Percentiles rank a stretch among this genome's conserved stretches.
Conservation (phyloP, 2,329 filamentous ascomycete genomes). For the Colletotrichum musicola region DNA sequence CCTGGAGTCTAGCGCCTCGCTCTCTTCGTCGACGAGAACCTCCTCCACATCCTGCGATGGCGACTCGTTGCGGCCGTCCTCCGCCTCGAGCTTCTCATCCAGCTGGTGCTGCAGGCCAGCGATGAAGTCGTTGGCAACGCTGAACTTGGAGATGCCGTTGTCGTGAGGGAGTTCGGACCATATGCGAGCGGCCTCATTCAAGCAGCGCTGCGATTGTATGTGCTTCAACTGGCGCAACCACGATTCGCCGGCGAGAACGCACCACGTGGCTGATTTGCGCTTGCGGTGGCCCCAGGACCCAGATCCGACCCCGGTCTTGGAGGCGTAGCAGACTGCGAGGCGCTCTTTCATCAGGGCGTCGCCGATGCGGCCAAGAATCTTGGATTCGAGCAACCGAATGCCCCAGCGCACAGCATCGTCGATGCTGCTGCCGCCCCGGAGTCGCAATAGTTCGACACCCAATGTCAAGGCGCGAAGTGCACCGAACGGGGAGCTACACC, state of each 20-base stretch:
- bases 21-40: conserved; percentile 62
- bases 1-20: conserved; percentile 67
- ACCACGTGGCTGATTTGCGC: conserved; percentile 92
- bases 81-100: conserved; percentile 59
- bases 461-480: conserved; percentile 83
- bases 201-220: conserved; percentile 81
- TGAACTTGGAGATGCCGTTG: conserved; percentile 65
- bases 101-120: conserved; percentile 63
- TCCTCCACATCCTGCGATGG: conserved; percentile 52
- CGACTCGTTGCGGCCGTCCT: conserved; percentile 43
- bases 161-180: conserved; percentile 65
- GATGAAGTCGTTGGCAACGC: conserved; percentile 64
- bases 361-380: conserved; percentile 79
- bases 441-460: conserved; percentile 83
- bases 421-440: conserved; percentile 82
- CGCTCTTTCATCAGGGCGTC: conserved; percentile 89
- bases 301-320: conserved; percentile 72
- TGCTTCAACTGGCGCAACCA: conserved; percentile 85
- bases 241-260: conserved; percentile 82
- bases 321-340: conserved; percentile 84
- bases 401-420: conserved; percentile 93
- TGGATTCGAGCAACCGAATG: conserved; percentile 81
- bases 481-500: conserved; percentile 83
- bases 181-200: conserved; percentile 75
- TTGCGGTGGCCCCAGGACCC: conserved; percentile 77